Evolutionary conservation across 495 filamentous ascomycete genomes (phyloP).

Genomic region (Aspergillus wentii): DNA sequence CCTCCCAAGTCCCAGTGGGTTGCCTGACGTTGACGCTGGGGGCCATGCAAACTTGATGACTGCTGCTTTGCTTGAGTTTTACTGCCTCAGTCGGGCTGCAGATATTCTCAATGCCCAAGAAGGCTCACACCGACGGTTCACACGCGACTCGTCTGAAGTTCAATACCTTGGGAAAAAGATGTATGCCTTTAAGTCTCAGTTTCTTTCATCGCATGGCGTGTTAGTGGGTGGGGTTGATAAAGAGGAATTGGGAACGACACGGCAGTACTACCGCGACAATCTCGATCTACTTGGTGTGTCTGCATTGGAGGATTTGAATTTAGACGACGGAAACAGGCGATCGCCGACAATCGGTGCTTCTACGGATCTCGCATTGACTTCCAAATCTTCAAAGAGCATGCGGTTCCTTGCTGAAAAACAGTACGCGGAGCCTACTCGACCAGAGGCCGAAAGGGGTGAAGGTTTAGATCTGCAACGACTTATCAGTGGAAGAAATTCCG

Average conservation of each 20-base stretch:
- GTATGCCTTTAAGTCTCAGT: conserved; percentile 37
- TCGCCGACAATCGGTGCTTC: conserved; percentile 11
- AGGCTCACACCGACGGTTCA: conserved; percentile 26
- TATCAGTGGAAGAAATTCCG: conserved; percentile 12
- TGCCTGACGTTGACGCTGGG: conserved; percentile 24
- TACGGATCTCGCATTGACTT: conserved; percentile 19
- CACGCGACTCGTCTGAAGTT: conserved; percentile 40
- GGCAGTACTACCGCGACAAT: conserved; percentile 40
- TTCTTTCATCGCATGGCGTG: conserved; percentile 35
- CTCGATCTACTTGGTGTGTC: conserved; percentile 35
- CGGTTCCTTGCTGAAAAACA: conserved; percentile 5
- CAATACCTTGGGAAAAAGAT: conserved; percentile 36
- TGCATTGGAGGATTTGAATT: conserved; percentile 31
- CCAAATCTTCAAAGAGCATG: conserved; percentile 9
- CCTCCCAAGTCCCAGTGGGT: conserved; percentile 15
- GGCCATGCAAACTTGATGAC: conserved; percentile 42
- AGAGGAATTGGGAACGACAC: conserved; percentile 28
- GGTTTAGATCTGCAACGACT: conserved; percentile 13
- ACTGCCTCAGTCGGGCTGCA: conserved; percentile 38
- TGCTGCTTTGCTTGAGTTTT: conserved; percentile 40
- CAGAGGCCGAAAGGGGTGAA: conserved; percentile 7
- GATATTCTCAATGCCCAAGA: conserved; percentile 40
- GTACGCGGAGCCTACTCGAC: conserved; percentile 3
- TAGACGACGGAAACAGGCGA: conserved; percentile 14
- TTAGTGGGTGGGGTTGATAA: conserved; percentile 34